phyloP scores from a whole-genome alignment of 768 basidiomycete species.

The Rhizopogon roseolus region DNA sequence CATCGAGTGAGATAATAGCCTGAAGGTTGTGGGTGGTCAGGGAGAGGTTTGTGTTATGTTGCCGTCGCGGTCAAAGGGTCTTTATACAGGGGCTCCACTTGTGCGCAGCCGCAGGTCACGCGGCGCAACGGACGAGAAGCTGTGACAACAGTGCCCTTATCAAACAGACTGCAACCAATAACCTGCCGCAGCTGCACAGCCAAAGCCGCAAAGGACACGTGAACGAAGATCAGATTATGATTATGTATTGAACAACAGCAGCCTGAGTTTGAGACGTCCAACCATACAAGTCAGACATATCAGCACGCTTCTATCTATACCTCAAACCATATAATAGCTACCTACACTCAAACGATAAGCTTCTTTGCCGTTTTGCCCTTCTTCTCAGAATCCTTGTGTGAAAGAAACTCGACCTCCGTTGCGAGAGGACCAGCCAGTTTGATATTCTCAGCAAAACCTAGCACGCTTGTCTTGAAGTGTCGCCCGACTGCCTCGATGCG shows the following conservation, averaged over 20 bases:
- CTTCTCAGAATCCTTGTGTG: constrained; percentile 94
- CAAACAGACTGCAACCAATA: background rate
- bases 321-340: constrained; percentile 10
- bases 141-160: background rate
- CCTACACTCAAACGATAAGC: constrained; percentile 52
- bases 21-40: constrained; percentile 5
- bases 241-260: constrained; percentile 19
- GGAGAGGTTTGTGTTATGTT: background rate
- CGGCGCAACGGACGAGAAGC: background rate
- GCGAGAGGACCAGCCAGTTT: constrained; percentile 82
- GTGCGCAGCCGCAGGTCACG: constrained; percentile 6
- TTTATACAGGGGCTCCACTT: constrained; percentile 5
- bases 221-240: constrained; percentile 12
- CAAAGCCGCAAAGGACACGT: background rate
- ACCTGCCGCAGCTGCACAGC: background rate
- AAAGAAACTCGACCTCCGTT: constrained; percentile 92
- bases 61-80: constrained; percentile 14
- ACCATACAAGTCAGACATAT: constrained; percentile 25
- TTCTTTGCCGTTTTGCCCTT: constrained; percentile 84
- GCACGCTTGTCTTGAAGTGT: constrained; percentile 89
- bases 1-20: constrained; percentile 32
- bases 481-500: constrained; percentile 80
- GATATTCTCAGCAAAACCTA: constrained; percentile 73
- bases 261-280: constrained; percentile 10
- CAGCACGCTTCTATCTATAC: constrained; percentile 10